Evolutionary conservation across 2,329 filamentous ascomycete genomes (phyloP), one percentile per base, ranked within the genome.

Genomic region (Pseudogymnoascus verrucosus): DNA sequence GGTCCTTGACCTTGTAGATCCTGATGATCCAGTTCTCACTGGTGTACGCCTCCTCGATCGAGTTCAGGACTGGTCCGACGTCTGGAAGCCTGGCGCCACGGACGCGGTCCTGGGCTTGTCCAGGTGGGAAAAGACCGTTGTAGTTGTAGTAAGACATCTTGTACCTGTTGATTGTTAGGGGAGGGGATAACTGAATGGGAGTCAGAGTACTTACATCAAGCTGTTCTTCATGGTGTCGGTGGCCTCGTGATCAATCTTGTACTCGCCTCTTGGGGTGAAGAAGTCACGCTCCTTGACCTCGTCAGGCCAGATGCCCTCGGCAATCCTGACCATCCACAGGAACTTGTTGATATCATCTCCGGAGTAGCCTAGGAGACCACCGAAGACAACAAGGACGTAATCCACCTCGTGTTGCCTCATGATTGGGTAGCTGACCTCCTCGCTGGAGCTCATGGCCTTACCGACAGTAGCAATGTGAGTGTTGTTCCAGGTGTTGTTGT

Each of bases 71-170:
- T 7, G 95, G 95, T 1, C 91, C 89, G 69, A 92, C 83, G 11
- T 91, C 86, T n/a, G 95, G 96, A 61, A 98, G 80, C 65, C 84
- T 85, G 39, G 85, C 84, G 68, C 88, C 87, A 74, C 95, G 92
- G 68, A 99, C 95, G 70, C 95, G 89, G 75, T 99, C 95, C 70
- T 87, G 81, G 37, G 91, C 93, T 78, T 98, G 92, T 67, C 95
- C 95, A 1, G 89, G 83, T 51, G 93, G 93, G 84, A 98, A 99
- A 67, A 99, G 86, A 57, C 84, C 80, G 77, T 93, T 85, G 82
- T 90, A 99, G 83, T 98, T 98, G 85, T 99, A 90, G 84, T 99
- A 99, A 21, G 92, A 97, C 93, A 99, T 97, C 84, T 99, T 99
- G 86, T 99, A 99, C 91, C 93, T 96, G 62, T 62, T 54, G 34